These are phyloP conservation scores for Coniochaeta sp. DNA, from an alignment of 2,329 filamentous ascomycete genomes.

Conservation along the genomic window DNA sequence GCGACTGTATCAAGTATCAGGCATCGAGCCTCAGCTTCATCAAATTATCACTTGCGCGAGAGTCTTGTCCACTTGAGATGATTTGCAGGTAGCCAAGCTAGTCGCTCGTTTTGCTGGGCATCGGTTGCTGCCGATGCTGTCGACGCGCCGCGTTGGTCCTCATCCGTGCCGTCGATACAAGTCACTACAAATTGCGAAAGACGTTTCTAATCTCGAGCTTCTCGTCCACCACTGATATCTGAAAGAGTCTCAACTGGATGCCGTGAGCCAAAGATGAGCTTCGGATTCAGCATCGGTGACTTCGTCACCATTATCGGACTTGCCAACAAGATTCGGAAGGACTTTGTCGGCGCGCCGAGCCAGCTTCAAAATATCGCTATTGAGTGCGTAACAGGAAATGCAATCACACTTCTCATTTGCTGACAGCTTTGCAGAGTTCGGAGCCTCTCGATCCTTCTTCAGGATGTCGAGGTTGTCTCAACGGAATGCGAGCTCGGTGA, in stretches of 20 bases:
- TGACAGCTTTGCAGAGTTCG: background rate
- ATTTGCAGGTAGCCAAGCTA: no score
- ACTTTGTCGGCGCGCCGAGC: background rate
- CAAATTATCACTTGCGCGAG: no score
- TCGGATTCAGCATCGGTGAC: constrained; percentile 1
- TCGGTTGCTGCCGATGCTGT: no score
- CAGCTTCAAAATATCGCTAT: background rate
- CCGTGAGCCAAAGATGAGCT: background rate
- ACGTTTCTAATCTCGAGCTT: no score
- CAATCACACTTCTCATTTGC: background rate
- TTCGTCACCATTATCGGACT: background rate
- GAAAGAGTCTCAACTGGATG: background rate
- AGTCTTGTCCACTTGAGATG: no score
- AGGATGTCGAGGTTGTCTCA: background rate
- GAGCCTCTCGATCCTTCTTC: background rate
- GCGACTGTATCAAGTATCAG: no score
- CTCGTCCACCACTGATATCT: no score
- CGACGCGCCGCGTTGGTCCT: no score
- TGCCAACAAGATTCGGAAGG: background rate
- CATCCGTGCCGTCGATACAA: no score
- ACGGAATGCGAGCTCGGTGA: background rate
- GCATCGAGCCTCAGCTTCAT: no score
- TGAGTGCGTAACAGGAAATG: background rate
- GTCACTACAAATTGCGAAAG: no score
- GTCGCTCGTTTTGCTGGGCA: no score